Base-by-base conservation (phyloP, 345 rosid genomes). In the Rhodomyrtus tomentosa region DNA sequence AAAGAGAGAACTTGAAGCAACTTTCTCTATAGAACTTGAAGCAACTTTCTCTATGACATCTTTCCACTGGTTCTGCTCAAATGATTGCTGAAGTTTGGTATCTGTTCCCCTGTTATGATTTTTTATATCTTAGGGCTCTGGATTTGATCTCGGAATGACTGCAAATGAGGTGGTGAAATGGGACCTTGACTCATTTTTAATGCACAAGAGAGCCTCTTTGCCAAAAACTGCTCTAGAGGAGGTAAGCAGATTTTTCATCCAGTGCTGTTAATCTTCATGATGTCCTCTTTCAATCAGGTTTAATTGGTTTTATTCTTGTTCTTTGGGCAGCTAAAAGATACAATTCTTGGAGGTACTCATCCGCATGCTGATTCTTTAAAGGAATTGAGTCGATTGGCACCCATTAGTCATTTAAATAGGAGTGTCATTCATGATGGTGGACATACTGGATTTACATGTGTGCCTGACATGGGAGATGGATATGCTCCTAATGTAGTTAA, bases 161-260 rank as follows among this genome's bases (percentile, higher is more conserved):
- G 90, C 90, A 85, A 82, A 86, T 7, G 91, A 90, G 88, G 83
- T 86, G 76, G 79, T 84, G 84, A 90, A 89, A 85, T 90, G 90
- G 93, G 92, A 93, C 86, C 81, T 89, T 84, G 85, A 68, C 40
- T 88, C 88, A 73, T 94, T 94, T 86, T 82, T 92, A 54, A 25
- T n/a, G 80, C 91, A 91, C 72, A 94, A 93, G 88, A 90, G 92
- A 84, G 87, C 90, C 85, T 82, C 86, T 29, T 83, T 91, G 89
- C 92, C 93, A 51, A 90, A 88, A 87, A 88, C 91, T 84, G 72
- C 88, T 74, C 85, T 92, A 52, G 89, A 90, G 74, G 86, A 88
- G 92, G 98, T 91, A 56, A n/a, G 7, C 29, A 20, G 55, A 51
- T 38, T 82, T 84, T 5, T 85, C 56, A 62, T 20, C 50, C 74